Evolutionary conservation across 2,329 filamentous ascomycete species (phyloP), one percentile per base, ranked within the genome.

Genomic region (Ophiostoma piceae): DNA sequence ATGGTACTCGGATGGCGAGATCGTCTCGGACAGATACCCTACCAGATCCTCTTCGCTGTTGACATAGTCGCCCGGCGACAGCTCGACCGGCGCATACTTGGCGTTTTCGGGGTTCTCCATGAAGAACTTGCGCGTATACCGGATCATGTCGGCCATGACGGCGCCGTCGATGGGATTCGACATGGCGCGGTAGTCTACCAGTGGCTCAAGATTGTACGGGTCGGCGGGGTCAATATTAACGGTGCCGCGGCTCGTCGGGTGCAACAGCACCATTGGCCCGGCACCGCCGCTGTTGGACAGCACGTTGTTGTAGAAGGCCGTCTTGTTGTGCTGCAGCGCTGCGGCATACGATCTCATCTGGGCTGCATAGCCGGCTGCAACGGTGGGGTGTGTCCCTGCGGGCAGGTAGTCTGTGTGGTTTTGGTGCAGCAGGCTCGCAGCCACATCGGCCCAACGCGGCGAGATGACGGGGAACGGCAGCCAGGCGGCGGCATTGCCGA

Each of bases 1-100:
- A 73, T 87, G 84, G 78, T 85, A 88, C 0, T 75, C 14, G 7
- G 80, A 81, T 0, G 68, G 89, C 84, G 1, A 89, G 14, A 35
- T 32, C 19, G 32, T 65, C 19, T 47, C 16, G 4, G 43, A 47
- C 43, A 47, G 8, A 7, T 47, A 47, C 1, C 1, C 19, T 16
- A 47, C 5, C 19, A 47, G 16, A 47, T 47, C 43, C 7, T 47
- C 43, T 8, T 47, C 43, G 11, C 43, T 47, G 43, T 47, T 19
- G 16, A 47, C 7, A n/a, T 47, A n/a, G 16, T n/a, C 43, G 5
- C 43, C 16, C 43, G 43, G 43, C 19, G 43, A n/a, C 43, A 47
- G 43, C 43, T 47, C 43, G 43, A 47, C 43, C 16, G 43, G 43
- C 7, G 43, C 43, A 47, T 47, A 47, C 43, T 47, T n/a, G 43